Conservation (phyloP, 164 flowering plant genomes). For the Macadamia tetraphylla region DNA sequence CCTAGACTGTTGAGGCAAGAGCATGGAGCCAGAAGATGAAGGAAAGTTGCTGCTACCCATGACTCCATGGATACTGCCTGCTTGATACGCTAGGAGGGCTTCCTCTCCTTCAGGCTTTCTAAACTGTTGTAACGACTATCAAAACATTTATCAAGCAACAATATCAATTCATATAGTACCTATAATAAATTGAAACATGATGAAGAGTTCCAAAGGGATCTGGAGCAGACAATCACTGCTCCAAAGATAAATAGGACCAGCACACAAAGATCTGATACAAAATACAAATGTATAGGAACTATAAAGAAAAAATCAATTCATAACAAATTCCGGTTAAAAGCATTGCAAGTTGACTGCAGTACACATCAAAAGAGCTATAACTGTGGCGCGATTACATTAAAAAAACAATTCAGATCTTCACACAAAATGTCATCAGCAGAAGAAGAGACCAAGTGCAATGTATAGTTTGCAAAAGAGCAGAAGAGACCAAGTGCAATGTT, state of each 20-base stretch:
- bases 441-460: no score
- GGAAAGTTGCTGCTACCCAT: constrained; percentile 55
- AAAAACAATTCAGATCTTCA: no score
- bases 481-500: no score
- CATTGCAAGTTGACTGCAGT: no score
- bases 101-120: constrained; percentile 84
- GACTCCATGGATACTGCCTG: constrained; percentile 55
- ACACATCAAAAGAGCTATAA: no score
- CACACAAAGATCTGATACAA: not conserved
- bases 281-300: not conserved
- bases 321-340: no score
- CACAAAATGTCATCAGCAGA: no score
- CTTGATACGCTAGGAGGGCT: constrained; percentile 60
- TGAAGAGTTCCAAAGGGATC: not conserved
- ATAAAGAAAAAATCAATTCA: no score
- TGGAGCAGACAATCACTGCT: not conserved
- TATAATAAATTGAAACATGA: not conserved
- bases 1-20: constrained; percentile 53
- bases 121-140: constrained; percentile 55
- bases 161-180: not conserved
- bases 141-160: constrained; percentile 4
- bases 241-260: not conserved
- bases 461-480: no score
- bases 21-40: constrained; percentile 49
- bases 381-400: no score